These are phyloP conservation scores for Aspergillus sp. DNA, from an alignment of 2,329 filamentous ascomycete species.

Conservation along the genomic window DNA sequence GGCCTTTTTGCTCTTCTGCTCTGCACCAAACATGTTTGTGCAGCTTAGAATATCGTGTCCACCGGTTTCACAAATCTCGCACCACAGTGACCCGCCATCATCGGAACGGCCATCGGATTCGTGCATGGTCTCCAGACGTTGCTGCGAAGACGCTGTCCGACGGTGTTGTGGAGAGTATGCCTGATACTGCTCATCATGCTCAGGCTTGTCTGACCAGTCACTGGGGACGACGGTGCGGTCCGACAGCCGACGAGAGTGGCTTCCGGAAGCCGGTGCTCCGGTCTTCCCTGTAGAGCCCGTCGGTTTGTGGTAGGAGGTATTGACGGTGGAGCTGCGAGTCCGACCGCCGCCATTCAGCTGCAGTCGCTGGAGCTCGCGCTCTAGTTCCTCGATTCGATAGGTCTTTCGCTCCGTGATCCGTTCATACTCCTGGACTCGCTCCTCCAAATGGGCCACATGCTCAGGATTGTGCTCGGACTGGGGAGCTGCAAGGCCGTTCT, in stretches of 20 bases:
- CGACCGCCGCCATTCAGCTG: constrained; percentile 29
- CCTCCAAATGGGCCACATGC: constrained; percentile 67
- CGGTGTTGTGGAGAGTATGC: constrained; percentile 27
- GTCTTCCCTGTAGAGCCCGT: constrained; percentile 28
- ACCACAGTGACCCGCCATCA: constrained; percentile 76
- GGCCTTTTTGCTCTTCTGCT: constrained; percentile 19
- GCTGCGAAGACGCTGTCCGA: constrained; percentile 26
- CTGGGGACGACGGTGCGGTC: constrained; percentile 43
- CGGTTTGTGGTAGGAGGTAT: constrained; percentile 33
- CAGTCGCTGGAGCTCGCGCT: constrained; percentile 66
- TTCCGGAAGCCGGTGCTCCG: constrained; percentile 22
- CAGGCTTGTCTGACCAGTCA: constrained; percentile 39
- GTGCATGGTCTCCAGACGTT: constrained; percentile 40
- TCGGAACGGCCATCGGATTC: constrained; percentile 58
- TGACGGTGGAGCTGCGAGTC: constrained; percentile 38
- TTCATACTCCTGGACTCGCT: constrained; percentile 76
- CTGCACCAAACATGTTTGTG: constrained; percentile 75
- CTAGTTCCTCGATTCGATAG: constrained; percentile 76
- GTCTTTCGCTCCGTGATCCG: constrained; percentile 70
- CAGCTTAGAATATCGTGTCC: constrained; percentile 95
- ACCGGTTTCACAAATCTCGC: constrained; percentile 89
- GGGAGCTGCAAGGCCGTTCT: constrained; percentile 24
- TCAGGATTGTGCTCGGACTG: constrained; percentile 50
- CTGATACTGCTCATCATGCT: constrained; percentile 22
- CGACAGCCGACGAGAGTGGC: constrained; percentile 40